Evolutionary conservation across 352 stramenopile species (phyloP), one percentile per base, ranked within the genome.

Genomic region (Globisporangium barbulae): DNA sequence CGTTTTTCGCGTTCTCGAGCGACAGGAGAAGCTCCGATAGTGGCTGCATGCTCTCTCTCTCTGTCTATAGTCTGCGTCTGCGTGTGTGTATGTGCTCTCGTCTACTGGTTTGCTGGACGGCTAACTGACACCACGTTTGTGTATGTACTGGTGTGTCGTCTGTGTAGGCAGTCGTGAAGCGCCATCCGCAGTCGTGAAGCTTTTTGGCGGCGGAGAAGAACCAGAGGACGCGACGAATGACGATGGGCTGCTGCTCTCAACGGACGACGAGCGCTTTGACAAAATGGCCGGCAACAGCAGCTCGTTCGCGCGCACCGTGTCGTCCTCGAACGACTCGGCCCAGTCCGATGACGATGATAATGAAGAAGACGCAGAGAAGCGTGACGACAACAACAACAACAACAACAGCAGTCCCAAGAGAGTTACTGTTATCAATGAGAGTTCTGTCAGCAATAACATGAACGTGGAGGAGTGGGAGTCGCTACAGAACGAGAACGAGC

Each of bases 401-500:
- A 49, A 47, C 41, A 68, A 63, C 49, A 63, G 65, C 41, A 39
- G 19, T 13, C 12, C 15, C 10, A 41, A 30, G 39, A 17, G 39
- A 25, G 15, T 9, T 50, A 44, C n/a, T 19, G 0, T 9, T n/a
- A 10, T 17, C 15, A 41, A 58, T 47, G 15, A 3, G 13, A 53
- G 6, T 53, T 17, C 21, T 44, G 28, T n/a, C 9, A 52, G 42
- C 22, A 50, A 50, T 30, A 58, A 53, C 50, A 41, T 45, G 52
- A 61, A 70, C 42, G 19, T 33, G 35, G 63, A 71, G 7, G 72
- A 78, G 3, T 53, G 68, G 58, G 65, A 72, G 63, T 17, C 37
- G 54, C 69, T 92, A 5, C 64, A 58, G 9, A 60, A 59, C 1
- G 68, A 64, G n/a, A 90, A 89, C 62, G 73, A 81, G 31, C 64